Evolutionary conservation across 805 yeast species (phyloP).

Genomic region (Dipodascus albidus): DNA sequence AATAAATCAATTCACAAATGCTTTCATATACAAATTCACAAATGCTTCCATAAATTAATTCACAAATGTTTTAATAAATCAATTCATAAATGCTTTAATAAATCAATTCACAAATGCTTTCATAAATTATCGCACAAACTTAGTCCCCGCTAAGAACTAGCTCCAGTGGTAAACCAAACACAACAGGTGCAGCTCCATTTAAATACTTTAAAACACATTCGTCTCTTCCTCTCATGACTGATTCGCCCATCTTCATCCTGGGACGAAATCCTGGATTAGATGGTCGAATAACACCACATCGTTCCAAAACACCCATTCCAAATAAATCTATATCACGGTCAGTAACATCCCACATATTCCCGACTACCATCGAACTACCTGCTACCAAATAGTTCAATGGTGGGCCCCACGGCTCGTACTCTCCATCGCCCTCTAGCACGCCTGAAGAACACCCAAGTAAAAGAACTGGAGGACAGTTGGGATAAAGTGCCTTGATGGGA

Average conservation of each 20-base stretch:
- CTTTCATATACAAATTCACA: too few species aligned
- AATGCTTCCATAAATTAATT: too few species aligned
- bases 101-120: too few species aligned
- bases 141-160: neutral
- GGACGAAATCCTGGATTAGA: constrained; percentile 5
- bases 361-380: constrained; percentile 75
- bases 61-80: too few species aligned
- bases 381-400: constrained; percentile 64
- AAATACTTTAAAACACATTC: constrained; percentile 59
- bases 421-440: constrained; percentile 40
- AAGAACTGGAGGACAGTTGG: constrained; percentile 29
- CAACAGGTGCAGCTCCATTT: constrained; percentile 88
- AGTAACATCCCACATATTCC: constrained; percentile 93
- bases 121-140: too few species aligned
- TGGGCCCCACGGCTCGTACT: constrained; percentile 65
- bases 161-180: constrained; percentile 68
- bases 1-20: too few species aligned
- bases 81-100: too few species aligned
- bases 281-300: constrained; percentile 48
- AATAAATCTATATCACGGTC: constrained; percentile 89
- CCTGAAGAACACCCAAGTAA: constrained; percentile 92
- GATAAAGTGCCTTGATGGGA: constrained; percentile 34
- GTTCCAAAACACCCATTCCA: constrained; percentile 44
- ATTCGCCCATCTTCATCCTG: constrained; percentile 33
- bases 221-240: constrained; percentile 52